Conservation (phyloP, 2,329 filamentous ascomycete genomes). For the Fusarium verrucosum region DNA sequence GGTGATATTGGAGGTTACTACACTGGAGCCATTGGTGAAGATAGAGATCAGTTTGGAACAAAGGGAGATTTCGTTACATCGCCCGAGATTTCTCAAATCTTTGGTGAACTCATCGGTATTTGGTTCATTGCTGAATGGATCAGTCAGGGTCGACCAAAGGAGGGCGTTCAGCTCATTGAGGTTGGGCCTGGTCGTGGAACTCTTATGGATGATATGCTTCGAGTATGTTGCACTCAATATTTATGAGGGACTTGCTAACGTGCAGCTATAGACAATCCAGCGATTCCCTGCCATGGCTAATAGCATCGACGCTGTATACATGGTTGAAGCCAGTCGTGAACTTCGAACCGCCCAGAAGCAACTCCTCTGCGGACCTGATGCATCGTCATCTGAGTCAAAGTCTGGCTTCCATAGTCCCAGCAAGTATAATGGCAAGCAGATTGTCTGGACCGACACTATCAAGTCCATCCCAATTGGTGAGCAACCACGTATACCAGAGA, state of each 20-base stretch:
- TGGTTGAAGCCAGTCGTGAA: conserved; percentile 90
- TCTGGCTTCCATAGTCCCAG: conserved; percentile 77
- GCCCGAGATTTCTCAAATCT: conserved; percentile 96
- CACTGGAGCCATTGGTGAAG: conserved; percentile 74
- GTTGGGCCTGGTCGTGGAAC: conserved; percentile 94
- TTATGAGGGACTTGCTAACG: not conserved
- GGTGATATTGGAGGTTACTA: conserved; percentile 93
- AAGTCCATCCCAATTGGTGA: conserved; percentile 78
- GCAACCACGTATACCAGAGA: conserved; percentile 24
- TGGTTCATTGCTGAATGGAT: conserved; percentile 99
- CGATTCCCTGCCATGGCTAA: conserved; percentile 82
- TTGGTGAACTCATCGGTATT: conserved; percentile 91
- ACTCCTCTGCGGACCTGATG: conserved; percentile 79
- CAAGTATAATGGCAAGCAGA: conserved; percentile 78
- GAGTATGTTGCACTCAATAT: conserved; percentile 64
- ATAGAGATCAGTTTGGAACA: conserved; percentile 87
- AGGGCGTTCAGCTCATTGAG: conserved; percentile 88
- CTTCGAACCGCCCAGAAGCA: conserved; percentile 81
- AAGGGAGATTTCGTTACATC: conserved; percentile 97
- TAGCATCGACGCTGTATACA: conserved; percentile 86
- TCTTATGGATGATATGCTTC: conserved; percentile 94
- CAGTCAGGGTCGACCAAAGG: conserved; percentile 78
- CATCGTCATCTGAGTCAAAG: conserved; percentile 73
- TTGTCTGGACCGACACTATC: conserved; percentile 91
- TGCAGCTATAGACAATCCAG: conserved; percentile 72